Base-by-base conservation (phyloP, 2,329 filamentous ascomycete species). In the Bipolaris cookei region DNA sequence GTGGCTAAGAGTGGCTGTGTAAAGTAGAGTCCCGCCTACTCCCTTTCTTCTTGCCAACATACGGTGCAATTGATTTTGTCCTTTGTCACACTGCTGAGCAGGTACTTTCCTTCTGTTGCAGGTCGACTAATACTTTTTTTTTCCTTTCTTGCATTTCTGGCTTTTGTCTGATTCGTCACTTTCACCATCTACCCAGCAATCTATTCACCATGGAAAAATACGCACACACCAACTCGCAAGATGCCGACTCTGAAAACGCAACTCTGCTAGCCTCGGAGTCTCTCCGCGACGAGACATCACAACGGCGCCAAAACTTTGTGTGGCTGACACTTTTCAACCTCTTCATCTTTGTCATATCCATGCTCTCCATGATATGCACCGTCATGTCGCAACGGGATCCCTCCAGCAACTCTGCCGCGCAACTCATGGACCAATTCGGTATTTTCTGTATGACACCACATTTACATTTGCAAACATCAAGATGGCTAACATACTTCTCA, bases 301-400 rank as follows among this genome's bases (percentile, higher is more conserved):
- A 61, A 52, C 54, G 56, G 58, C 66, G 65, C 56, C 65, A 59
- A n/a, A 66, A 62, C 50, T 68, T 68, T 43, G 56, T 68, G 34
- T 73, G 68, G 46, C 63, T 75, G 8, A 73, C 71, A 1, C 62
- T 73, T 7, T 64, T 70, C 54, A 75, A 75, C 47, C 66, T 75
- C 23, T 74, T 75, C 52, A 45, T 75, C 23, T 74, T 74, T 56
- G 70, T 65, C 44, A 48, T 74, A 8, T 74, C 71, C 1, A 66
- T 68, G 50, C 56, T 75, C 7, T 70, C 69, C 6, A 51, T 75
- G 3, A 59, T 72, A 32, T 73, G 70, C 58, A 63, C 71, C 11
- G 65, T 74, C 11, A 70, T 72, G 62, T 67, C 69, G 21, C 72
- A 75, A 58, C 64, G 62, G 18, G 62, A 68, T 20, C 62, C 54